phyloP scores from a whole-genome alignment of 2,329 filamentous ascomycete species.

The Coniella vitis region DNA sequence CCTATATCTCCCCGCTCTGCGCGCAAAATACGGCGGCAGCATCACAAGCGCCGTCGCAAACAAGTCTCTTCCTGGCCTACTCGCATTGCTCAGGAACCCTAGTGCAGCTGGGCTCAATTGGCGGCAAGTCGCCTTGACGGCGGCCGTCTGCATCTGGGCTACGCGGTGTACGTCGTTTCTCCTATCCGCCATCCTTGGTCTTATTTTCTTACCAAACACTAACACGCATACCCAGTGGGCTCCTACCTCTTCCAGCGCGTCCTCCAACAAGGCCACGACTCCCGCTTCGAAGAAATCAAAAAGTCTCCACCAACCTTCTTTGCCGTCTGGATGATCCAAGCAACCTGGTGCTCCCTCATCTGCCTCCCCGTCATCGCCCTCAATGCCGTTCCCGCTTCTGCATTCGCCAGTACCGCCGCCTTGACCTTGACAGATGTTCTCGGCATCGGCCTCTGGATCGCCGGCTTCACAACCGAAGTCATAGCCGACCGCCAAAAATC shows the following conservation, averaged over 20 bases:
- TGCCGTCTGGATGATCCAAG: slow-evolving; percentile 45
- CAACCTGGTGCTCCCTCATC: slow-evolving; percentile 62
- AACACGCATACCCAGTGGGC: slow-evolving; percentile 38
- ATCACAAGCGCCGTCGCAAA: slow-evolving; percentile 19
- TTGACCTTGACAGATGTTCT: slow-evolving; percentile 47
- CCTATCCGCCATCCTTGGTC: background rate
- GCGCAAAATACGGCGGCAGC: slow-evolving; percentile 43
- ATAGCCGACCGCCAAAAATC: slow-evolving; percentile 58
- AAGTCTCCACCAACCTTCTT: slow-evolving; percentile 29
- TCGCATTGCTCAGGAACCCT: slow-evolving; percentile 36
- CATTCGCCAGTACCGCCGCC: slow-evolving; percentile 41
- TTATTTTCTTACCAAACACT: background rate
- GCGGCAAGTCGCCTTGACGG: slow-evolving; percentile 41
- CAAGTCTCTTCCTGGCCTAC: slow-evolving; percentile 36
- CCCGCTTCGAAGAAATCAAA: slow-evolving; percentile 37
- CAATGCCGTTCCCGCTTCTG: slow-evolving; percentile 52
- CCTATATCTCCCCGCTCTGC: slow-evolving; percentile 53
- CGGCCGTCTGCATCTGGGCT: slow-evolving; percentile 48
- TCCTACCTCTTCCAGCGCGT: slow-evolving; percentile 58
- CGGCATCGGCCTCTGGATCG: slow-evolving; percentile 50
- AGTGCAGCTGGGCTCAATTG: slow-evolving; percentile 47
- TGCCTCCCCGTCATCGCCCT: slow-evolving; percentile 58
- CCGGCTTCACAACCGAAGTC: slow-evolving; percentile 55
- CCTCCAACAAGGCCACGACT: slow-evolving; percentile 51
- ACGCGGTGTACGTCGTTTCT: slow-evolving; percentile 41